Percentiles rank a stretch among this genome's conserved stretches.
These are phyloP conservation scores for Nitzschia sp. DNA, from an alignment of 108 stramenopile genomes.

Conservation along the genomic window DNA sequence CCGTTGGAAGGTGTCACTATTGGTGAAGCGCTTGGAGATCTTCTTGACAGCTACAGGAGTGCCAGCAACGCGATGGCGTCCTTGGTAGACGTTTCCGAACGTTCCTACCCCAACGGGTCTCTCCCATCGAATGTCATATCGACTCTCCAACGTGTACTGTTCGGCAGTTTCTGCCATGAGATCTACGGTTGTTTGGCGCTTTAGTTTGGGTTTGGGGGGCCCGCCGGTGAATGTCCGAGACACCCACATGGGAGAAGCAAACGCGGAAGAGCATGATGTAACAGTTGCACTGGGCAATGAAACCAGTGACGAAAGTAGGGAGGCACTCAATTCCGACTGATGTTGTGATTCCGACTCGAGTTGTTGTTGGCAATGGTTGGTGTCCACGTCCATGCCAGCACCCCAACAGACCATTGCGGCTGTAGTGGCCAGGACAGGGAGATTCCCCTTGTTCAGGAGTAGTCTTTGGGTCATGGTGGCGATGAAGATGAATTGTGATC, in stretches of 20 bases:
- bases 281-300: not conserved
- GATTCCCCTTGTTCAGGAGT: too few relatives aligned
- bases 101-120: constrained; percentile 43
- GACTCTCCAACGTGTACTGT: not conserved
- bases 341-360: too few relatives aligned
- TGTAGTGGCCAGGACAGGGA: too few relatives aligned
- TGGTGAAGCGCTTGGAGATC: constrained; percentile 70
- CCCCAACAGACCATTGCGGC: too few relatives aligned
- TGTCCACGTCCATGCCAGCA: too few relatives aligned
- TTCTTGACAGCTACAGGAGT: constrained; percentile 69
- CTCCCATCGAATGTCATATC: constrained; percentile 23
- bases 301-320: too few relatives aligned
- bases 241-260: not conserved
- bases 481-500: too few relatives aligned
- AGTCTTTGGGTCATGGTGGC: too few relatives aligned
- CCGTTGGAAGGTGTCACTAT: constrained; percentile 52
- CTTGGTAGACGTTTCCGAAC: constrained; percentile 65
- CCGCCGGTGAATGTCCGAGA: too few relatives aligned
- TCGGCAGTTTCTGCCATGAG: constrained; percentile 2
- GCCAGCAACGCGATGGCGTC: constrained; percentile 39
- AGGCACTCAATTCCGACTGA: too few relatives aligned
- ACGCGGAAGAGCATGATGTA: constrained; percentile 1
- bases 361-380: too few relatives aligned
- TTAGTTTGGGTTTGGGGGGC: not conserved
- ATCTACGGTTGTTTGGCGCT: constrained; percentile 8